Base-by-base conservation (phyloP, 768 basidiomycete species). In the Lentinula guzmanii region DNA sequence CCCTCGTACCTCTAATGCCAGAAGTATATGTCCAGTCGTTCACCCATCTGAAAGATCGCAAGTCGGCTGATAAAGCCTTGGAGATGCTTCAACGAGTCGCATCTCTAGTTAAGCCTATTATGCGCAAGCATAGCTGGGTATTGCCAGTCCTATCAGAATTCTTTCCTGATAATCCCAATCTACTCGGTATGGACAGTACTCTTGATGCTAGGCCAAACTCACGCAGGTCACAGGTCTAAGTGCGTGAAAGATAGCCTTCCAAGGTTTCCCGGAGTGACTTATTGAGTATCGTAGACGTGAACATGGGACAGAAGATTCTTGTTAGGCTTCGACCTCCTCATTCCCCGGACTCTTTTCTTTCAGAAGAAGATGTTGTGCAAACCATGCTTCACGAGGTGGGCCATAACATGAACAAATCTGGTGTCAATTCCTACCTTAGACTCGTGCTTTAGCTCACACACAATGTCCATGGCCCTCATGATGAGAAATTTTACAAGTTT, bases 351-450 rank as follows among this genome's bases (percentile, higher is more conserved):
- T 84, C 85, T 1, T 94, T 95, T 68, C 81, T 83, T 61, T 85
- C 89, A 18, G 85, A 90, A 65, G 87, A 90, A 57, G 82, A 89
- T 13, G 76, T 97, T 3, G 77, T 96, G 1, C 78, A 84, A 57
- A 91, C 91, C 0, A 93, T 96, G 93, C 79, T 97, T 15, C 95
- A 96, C 69, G 94, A 97, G 79, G 92, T 90, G 64, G 64, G 74
- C 62, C 35, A 21, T 13, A 1, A 6, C 6, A 10, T 37, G 15
- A 51, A 18, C 2, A 4, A 9, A 35, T 35, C 35, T 15, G 34
- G 15, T 50, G 37, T 53, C 51, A n/a, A 24, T 2, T 21, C 39
- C 24, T 39, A 24, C 9, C 31, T 53, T 21, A 28, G 8, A 7
- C 24, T 55, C 11, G 24, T 39, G 35, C 18, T 31, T 42, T 37